Conservation (phyloP, 176 grass and related monocot species). For the Ananas comosus region DNA sequence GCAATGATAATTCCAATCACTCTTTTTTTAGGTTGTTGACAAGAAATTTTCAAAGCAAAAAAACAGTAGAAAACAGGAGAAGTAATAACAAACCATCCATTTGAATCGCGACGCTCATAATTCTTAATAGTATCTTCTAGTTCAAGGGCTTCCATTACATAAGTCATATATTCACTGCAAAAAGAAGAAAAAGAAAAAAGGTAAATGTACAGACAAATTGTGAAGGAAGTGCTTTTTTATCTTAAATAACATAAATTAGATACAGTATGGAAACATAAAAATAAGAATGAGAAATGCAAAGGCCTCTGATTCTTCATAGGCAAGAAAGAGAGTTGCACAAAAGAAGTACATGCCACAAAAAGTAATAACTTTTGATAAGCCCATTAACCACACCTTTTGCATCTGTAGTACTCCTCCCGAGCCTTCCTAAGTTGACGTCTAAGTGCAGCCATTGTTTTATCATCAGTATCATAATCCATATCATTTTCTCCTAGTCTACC, state of each 20-base stretch:
- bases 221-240: background rate
- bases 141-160: constrained; percentile 89
- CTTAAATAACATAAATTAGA: background rate
- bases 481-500: constrained; percentile 96
- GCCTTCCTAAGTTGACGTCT: constrained; percentile 87
- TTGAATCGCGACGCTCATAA: constrained; percentile 71
- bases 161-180: constrained; percentile 92
- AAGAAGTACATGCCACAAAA: background rate
- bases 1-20: background rate
- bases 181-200: constrained; percentile 14
- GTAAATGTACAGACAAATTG: constrained; percentile 18
- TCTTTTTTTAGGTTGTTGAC: background rate
- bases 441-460: constrained; percentile 96
- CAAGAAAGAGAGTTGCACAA: background rate
- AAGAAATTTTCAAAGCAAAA: background rate
- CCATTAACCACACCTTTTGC: constrained; percentile 60
- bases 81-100: constrained; percentile 78
- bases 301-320: background rate
- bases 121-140: constrained; percentile 98
- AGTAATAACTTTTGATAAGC: background rate
- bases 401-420: constrained; percentile 95
- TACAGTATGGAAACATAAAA: background rate
- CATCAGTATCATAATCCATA: constrained; percentile 99
- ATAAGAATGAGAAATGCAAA: background rate
- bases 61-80: background rate